These are phyloP conservation scores for Maudiozyma bulderi DNA, from an alignment of 805 yeast species.

Conservation along the genomic window DNA sequence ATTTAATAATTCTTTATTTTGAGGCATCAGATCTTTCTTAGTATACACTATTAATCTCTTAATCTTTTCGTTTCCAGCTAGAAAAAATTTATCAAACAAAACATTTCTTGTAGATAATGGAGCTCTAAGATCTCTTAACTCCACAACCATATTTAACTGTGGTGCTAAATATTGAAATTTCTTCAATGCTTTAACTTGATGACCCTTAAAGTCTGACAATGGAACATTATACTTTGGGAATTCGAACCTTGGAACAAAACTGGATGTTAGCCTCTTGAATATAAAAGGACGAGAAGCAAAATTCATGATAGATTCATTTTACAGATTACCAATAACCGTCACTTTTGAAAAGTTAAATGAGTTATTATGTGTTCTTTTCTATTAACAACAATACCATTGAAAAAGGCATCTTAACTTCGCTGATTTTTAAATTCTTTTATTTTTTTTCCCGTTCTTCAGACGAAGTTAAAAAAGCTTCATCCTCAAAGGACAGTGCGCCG, in stretches of 20 bases:
- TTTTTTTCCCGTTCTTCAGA: too few relatives aligned
- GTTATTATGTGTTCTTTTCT: too few relatives aligned
- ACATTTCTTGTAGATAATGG: constrained; percentile 78
- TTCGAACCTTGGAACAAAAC: constrained; percentile 55
- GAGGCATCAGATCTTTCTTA: constrained; percentile 52
- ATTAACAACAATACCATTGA: too few relatives aligned
- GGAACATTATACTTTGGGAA: constrained; percentile 69
- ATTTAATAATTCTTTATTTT: constrained; percentile 10
- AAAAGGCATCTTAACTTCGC: too few relatives aligned
- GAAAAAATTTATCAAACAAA: constrained; percentile 57
- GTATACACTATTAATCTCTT: constrained; percentile 50
- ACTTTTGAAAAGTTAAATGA: too few relatives aligned
- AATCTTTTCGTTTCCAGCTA: constrained; percentile 32
- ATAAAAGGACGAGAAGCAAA: neutral
- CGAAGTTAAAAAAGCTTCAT: too few relatives aligned
- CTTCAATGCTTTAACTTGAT: constrained; percentile 71
- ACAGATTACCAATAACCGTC: too few relatives aligned
- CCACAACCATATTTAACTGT: constrained; percentile 72
- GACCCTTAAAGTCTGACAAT: constrained; percentile 80
- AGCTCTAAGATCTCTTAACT: constrained; percentile 81
- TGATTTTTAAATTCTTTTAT: too few relatives aligned
- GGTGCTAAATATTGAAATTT: constrained; percentile 61
- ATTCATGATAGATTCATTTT: neutral
- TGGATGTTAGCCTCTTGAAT: neutral
- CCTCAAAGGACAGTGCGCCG: too few relatives aligned